Evolutionary conservation across 1,284 basidiomycete species (phyloP).

Genomic region (Rhodotorula sp.): DNA sequence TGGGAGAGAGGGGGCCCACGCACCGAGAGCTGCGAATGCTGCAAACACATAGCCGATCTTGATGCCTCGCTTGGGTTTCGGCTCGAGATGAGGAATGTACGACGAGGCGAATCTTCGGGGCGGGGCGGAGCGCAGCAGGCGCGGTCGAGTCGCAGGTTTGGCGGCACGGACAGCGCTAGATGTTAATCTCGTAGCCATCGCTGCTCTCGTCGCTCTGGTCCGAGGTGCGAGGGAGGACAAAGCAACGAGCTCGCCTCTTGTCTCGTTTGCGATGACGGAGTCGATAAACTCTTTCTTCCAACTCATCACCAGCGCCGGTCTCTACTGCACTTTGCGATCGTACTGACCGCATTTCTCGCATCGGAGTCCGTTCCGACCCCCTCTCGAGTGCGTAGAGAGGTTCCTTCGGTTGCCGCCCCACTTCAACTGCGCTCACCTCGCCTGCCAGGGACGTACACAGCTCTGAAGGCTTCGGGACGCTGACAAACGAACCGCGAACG

Average conservation of each 20-base stretch:
- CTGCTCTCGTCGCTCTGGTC: no score
- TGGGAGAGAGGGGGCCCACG: background rate
- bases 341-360: no score
- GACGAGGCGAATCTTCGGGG: constrained; percentile 5
- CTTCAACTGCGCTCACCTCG: background rate
- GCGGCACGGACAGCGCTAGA: background rate
- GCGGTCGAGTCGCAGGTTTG: background rate
- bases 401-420: background rate
- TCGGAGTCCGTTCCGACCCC: no score
- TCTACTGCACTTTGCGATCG: no score
- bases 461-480: no score
- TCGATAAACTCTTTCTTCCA: background rate
- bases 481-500: background rate
- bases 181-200: background rate
- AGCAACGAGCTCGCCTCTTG: background rate
- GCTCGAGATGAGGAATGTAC: constrained; percentile 20
- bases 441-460: no score
- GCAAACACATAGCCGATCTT: constrained; percentile 36
- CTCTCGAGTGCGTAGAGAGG: no score
- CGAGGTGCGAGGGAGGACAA: background rate
- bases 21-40: constrained; percentile 29
- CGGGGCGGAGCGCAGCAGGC: background rate
- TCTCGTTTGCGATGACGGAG: background rate
- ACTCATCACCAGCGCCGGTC: background rate
- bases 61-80: constrained; percentile 12